phyloP scores from a whole-genome alignment of 768 basidiomycete genomes.

The Multifurca ochricompacta region DNA sequence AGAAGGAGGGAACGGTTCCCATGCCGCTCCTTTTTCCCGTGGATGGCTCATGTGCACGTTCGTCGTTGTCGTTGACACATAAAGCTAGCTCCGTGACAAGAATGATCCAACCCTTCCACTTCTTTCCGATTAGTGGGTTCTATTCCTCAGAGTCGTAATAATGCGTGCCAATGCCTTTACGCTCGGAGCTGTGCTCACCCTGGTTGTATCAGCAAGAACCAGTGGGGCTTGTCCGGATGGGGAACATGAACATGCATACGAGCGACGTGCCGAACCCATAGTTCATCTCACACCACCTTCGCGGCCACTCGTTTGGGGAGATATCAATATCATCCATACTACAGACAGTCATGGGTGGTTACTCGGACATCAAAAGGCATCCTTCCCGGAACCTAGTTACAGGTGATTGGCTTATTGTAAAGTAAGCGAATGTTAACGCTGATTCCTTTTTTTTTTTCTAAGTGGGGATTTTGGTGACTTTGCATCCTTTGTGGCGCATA shows the following conservation, averaged over 20 bases:
- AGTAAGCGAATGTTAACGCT: too few species aligned
- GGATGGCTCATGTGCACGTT: too few species aligned
- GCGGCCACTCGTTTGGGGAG: slow-evolving; percentile 73
- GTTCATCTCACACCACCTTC: slow-evolving; percentile 47
- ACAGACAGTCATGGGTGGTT: slow-evolving; percentile 83
- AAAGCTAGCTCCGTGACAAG: too few species aligned
- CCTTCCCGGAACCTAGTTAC: slow-evolving; percentile 72
- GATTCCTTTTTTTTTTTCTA: not conserved
- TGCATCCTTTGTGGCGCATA: slow-evolving; percentile 74
- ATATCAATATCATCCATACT: slow-evolving; percentile 80
- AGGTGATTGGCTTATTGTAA: too few species aligned
- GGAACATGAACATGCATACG: slow-evolving; percentile 28
- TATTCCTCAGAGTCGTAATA: not conserved
- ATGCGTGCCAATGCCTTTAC: not conserved
- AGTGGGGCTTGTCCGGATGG: not conserved
- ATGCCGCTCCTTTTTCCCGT: too few species aligned
- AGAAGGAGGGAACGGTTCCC: too few species aligned
- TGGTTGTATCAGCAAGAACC: slow-evolving; percentile 23
- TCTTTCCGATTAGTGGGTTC: too few species aligned
- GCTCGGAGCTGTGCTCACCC: slow-evolving; percentile 9
- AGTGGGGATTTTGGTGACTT: slow-evolving; percentile 74
- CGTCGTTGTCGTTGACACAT: too few species aligned
- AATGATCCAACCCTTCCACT: too few species aligned
- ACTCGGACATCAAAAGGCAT: slow-evolving; percentile 71
- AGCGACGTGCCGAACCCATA: slow-evolving; percentile 33